Conservation (phyloP, 2,329 filamentous ascomycete species). For the Lachnellula arida region DNA sequence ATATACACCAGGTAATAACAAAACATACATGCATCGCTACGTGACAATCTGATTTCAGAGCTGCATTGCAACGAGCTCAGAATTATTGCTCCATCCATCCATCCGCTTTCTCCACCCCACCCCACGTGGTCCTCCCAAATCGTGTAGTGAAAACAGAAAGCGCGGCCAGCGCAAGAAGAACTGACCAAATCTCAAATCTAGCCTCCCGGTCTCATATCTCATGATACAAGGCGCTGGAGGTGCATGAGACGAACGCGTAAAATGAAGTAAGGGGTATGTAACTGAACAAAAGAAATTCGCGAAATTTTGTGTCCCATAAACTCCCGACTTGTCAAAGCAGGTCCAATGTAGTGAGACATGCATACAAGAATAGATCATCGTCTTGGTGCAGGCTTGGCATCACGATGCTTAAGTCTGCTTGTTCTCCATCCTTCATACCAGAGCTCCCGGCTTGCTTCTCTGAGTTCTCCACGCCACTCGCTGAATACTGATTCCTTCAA, state of each 20-base stretch:
- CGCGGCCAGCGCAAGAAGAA: conserved; percentile 7
- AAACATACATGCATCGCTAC: neutral
- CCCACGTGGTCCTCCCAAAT: neutral
- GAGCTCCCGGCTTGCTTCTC: conserved; percentile 82
- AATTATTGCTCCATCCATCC: neutral
- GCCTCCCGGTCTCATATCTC: neutral
- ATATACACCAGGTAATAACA: neutral
- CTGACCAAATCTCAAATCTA: conserved; percentile 1
- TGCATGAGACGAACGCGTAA: neutral
- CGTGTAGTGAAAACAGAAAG: neutral
- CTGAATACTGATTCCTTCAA: conserved; percentile 89
- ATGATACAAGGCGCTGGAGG: neutral
- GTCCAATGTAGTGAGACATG: conserved; percentile 15
- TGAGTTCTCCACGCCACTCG: conserved; percentile 88
- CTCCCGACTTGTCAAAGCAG: neutral
- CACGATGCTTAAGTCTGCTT: conserved; percentile 45
- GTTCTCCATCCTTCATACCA: conserved; percentile 98
- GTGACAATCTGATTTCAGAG: neutral
- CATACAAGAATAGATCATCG: conserved; percentile 19
- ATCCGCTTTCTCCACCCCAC: no score
- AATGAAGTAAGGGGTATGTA: conserved; percentile 9
- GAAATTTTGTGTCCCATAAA: conserved; percentile 3
- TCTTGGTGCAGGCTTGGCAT: conserved; percentile 19
- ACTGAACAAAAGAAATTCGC: conserved; percentile 3
- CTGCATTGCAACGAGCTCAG: no score